A percentile compares a stretch with the other conserved stretches of the same genome.
phyloP scores from a whole-genome alignment of 1,284 basidiomycete species.

The Ustilago shanxiensis region DNA sequence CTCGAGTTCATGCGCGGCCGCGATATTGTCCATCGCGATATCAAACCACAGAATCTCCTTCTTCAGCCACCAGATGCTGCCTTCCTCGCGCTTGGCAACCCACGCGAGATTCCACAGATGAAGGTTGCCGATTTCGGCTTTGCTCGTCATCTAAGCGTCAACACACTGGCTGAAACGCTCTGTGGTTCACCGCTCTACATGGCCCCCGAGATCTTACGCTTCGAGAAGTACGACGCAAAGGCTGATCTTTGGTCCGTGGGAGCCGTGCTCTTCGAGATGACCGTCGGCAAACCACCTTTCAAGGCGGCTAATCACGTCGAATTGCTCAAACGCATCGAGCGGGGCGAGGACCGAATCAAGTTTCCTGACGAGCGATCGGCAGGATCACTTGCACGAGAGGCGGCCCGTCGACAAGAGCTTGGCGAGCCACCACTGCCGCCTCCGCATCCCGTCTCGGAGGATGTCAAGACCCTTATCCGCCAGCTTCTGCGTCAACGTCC shows the following conservation, averaged over 20 bases:
- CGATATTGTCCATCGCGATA: constrained; percentile 94
- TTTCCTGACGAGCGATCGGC: constrained; percentile 78
- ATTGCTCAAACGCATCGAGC: constrained; percentile 91
- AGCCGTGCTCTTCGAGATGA: constrained; percentile 95
- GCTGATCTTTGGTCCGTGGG: constrained; percentile 98
- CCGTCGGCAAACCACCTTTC: constrained; percentile 91
- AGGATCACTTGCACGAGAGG: constrained; percentile 60
- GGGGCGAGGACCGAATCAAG: constrained; percentile 78
- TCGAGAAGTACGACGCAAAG: constrained; percentile 98
- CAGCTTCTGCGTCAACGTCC: constrained; percentile 85
- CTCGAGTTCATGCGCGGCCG: constrained; percentile 89
- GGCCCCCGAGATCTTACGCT: constrained; percentile 97
- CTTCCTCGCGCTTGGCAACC: constrained; percentile 86
- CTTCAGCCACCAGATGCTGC: constrained; percentile 84
- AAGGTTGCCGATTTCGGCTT: constrained; percentile 92
- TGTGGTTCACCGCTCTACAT: constrained; percentile 99
- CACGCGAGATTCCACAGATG: constrained; percentile 75
- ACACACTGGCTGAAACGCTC: constrained; percentile 95
- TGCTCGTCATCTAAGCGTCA: constrained; percentile 88
- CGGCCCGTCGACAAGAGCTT: constrained; percentile 52
- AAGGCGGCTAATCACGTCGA: constrained; percentile 96
- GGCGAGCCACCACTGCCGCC: constrained; percentile 61
- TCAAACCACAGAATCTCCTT: constrained; percentile 96
- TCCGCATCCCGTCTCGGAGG: constrained; percentile 76
- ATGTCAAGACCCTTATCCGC: constrained; percentile 90